Evolutionary conservation across 1,284 basidiomycete genomes (phyloP), one percentile per base, ranked within the genome.

Genomic region (Puccinia novopanici): DNA sequence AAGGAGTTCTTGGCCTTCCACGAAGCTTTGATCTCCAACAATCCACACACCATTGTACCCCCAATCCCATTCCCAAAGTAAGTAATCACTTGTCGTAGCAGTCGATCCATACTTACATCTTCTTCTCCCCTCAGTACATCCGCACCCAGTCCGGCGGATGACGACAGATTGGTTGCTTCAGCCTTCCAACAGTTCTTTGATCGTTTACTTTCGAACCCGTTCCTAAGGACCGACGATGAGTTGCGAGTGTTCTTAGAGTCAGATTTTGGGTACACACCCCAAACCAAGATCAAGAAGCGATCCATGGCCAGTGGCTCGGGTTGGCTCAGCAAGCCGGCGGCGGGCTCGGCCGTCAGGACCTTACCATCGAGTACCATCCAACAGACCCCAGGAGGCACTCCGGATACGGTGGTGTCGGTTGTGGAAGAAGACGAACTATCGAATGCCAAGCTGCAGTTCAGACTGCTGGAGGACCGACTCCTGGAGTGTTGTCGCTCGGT

Each of bases 131-230:
- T 96, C 27, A 93, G 95, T 83, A 97, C 94, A 0, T 95, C 94
- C 1, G 95, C 95, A 0, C 91, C 93, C 30, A 95, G 93, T 19
- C 94, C 97, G 85, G 95, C 97, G 87, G 95, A 98, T 86, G 89
- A 98, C 86, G 95, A 98, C 86, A 89, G 95, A 48, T 89, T 98
- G 1, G 93, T 98, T 55, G 91, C 92, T 84, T 92, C 95, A 82
- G 93, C 94, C 89, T 88, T 97, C 34, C 95, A 97, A 86, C 89
- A 92, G 81, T 98, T 95, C 94, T 89, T 96, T 81, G 91, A 92
- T 8, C 88, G 95, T 72, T 90, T 98, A 50, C 94, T 92, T 86
- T 92, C 94, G 84, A 93, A 98, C 85, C 90, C 91, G 0, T 93
- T 95, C 80, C 86, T 97, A 70, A 87, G 93, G 61, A 87, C 90